Evolutionary conservation across 2,329 filamentous ascomycete species (phyloP).

Genomic region (Hypoxylon sp.): DNA sequence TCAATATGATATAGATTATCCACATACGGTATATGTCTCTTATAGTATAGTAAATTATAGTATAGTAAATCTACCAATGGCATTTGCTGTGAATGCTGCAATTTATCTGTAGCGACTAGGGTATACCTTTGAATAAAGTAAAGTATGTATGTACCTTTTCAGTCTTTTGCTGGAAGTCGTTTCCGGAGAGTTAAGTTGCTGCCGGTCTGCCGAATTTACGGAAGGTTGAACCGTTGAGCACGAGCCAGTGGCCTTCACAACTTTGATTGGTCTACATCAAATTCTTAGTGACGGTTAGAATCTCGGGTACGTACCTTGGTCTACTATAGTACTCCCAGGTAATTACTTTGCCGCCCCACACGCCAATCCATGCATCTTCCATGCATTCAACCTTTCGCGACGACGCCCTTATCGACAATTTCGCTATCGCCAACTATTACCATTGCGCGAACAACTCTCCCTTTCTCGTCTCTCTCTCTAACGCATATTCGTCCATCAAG

Average conservation of each 20-base stretch:
- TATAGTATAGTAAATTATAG: too few species aligned
- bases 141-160: neutral
- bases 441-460: constrained; percentile 11
- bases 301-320: constrained; percentile 9
- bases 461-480: constrained; percentile 11
- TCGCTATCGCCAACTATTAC: constrained; percentile 2
- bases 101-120: constrained; percentile 2
- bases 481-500: constrained; percentile 1
- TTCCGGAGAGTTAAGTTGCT: constrained; percentile 15
- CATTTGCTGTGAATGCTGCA: constrained; percentile 1
- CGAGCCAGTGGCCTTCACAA: constrained; percentile 3
- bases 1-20: neutral
- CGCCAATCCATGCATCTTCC: constrained; percentile 4
- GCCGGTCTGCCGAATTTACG: constrained; percentile 9
- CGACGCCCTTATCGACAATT: constrained; percentile 14
- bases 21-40: neutral
- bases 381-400: constrained; percentile 23
- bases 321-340: too few species aligned
- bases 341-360: constrained; percentile 2
- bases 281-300: neutral
- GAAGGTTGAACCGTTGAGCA: constrained; percentile 11
- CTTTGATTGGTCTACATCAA: neutral
- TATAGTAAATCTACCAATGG: constrained; percentile 6
- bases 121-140: constrained; percentile 4
- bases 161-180: neutral